Base-by-base conservation (phyloP, 1,284 basidiomycete species). In the Ganoderma multipileum region DNA sequence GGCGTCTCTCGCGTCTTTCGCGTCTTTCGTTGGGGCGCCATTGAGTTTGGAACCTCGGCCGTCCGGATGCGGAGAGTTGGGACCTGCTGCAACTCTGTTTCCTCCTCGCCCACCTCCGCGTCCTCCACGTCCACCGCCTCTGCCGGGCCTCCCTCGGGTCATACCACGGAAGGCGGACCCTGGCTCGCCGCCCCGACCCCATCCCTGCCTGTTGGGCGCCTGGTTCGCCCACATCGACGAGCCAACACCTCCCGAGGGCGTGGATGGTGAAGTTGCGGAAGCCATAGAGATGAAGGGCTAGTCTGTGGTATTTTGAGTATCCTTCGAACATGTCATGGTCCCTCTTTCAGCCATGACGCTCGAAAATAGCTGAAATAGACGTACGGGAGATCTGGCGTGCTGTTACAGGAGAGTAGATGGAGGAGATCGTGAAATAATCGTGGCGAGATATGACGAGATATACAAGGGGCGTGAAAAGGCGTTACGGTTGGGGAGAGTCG, bases 171-270 rank as follows among this genome's bases (percentile, higher is more conserved):
- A 86, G 38, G 86, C 82, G 41, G 85, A 81, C 12, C 84, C 85
- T 67, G 84, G 78, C 50, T 89, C 89, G 57, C 81, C 81, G 30
- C 78, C 76, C 60, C 82, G 81, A 57, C 77, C 78, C 88, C 88
- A 87, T 63, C 82, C 82, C 65, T 78, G 76, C 63, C 82, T 81
- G 64, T 71, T 64, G 52, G 76, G 69, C 64, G 77, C 70, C 68
- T 76, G 70, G 61, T 64, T 65, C 2, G 75, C 73, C 76, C 75
- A 77, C 72, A 75, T 77, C 12, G 77, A 76, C 61, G 74, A 60
- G 62, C 52, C 71, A 23, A 71, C 72, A 11, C 73, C 76, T 65
- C 69, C 73, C 42, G 73, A 68, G 18, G 75, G 68, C 23, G 71
- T 67, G 14, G 74, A 55, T 20, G 75, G 70, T 16, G 74, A 69